Base-by-base conservation (phyloP, 2,329 filamentous ascomycete genomes). In the Sphaceloma murrayae region DNA sequence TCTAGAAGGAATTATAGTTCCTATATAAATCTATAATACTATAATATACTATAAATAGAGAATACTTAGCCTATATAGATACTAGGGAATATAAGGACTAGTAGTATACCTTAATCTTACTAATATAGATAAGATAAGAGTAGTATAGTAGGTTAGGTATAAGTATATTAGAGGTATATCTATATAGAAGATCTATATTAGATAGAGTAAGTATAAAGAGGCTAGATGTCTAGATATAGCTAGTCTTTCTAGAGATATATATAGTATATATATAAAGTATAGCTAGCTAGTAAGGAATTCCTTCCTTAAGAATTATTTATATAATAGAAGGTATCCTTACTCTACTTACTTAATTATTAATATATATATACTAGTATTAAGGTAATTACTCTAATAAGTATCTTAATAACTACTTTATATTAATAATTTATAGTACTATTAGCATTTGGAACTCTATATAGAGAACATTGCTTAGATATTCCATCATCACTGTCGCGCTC, bases 391-490 rank as follows among this genome's bases (percentile, higher is more conserved):
- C 14, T 33, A 33, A 33, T 7, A 17, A 33, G 31, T 33, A 33
- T 33, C 7, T 33, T 17, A 17, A 17, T 17, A 33, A 33, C 7
- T 13, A 33, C 31, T 13, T n/a, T 33, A 7, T 6, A 33, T 6
- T 8, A 33, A 33, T 7, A 13, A 33, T 33, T 33, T 17, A 33
- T 33, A 33, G 6, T 6, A 33, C 31, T 17, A 33, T 33, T 17
- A 17, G 14, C 7, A 33, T 33, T 17, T 8, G 7, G 6, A 13
- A 33, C 14, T 33, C 7, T 17, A 17, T 17, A 33, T 17, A 17
- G 31, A 33, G 31, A 8, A 27, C 43, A 52, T 14, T 52, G 52
- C 34, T 31, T 53, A 30, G 33, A 19, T 27, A 54, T n/a, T n/a
- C n/a, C n/a, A n/a, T n/a, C n/a, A n/a, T n/a, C n/a, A n/a, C n/a